Base-by-base conservation (phyloP, 1,139 yeast species). In the Geotrichum europaeum region DNA sequence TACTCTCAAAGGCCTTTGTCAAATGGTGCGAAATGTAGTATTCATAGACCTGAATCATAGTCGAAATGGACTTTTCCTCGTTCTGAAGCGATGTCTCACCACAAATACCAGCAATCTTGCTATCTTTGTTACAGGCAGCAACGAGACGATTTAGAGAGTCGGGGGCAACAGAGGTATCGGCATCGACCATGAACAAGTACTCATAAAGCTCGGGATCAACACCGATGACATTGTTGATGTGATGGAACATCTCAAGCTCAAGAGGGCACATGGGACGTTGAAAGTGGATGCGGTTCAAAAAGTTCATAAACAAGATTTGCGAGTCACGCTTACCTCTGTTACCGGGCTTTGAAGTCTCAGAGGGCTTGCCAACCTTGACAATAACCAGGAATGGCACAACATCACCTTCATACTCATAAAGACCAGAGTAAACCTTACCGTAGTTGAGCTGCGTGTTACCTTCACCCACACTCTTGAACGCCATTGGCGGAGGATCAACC, bases 251-350 rank as follows among this genome's bases (percentile, higher is more conserved):
- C 61, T 76, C 79, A 18, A 76, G 67, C 60, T 76, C 79, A 13
- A 76, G 66, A 6, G 79, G 79, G 49, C 65, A 66, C 79, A 76
- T 76, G 10, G 78, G 76, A 24, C 69, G 65, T 55, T 74, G 75
- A 61, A 69, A 71, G 54, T 76, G 79, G 2, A 76, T 77, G 12
- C 74, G 70, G 65, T 76, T 76, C 59, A 76, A 65, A 66, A 75
- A 75, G 54, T 72, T 74, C 78, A 76, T 74, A 57, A 76, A 60
- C 52, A 76, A 59, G 57, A 76, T 70, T 65, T 76, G 79, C 3
- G 79, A 76, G 65, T 76, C 79, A 56, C 79, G 76, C 65, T 76
- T 76, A 34, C 79, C 79, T 58, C 79, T 69, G 65, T 76, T 76
- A 13, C 79, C 79, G 3, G 79, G 78, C 22, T 72, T 65, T 47